Evolutionary conservation across 176 grass and related monocot genomes (phyloP), one percentile per base, ranked within the genome.

Genomic region (Oropetium thomaeum): DNA sequence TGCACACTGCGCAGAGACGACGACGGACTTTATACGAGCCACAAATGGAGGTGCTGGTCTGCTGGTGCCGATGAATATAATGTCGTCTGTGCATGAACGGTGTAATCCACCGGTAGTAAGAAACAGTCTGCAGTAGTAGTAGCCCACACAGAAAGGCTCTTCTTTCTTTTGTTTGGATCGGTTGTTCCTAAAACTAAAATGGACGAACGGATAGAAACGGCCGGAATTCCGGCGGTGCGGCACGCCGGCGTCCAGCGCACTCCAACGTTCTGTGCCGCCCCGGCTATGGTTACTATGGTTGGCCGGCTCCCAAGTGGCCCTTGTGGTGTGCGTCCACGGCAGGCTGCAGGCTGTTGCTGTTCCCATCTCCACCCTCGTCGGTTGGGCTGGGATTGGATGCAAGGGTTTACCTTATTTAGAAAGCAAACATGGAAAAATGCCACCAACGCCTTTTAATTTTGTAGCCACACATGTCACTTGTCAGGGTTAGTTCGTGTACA

Each of bases 31-130:
- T 1, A 15, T 31, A 16, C 17, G 13, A 17, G 28, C 58, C 58
- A 17, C 16, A 62, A n/a, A 10, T 62, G 60, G 32, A 62, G 60
- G 2, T 34, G 60, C 9, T 20, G 1, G 48, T 52, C 19, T 52
- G 48, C 48, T 52, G 48, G 48, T 52, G 48, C 22, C 17, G n/a
- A 10, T 12, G 52, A 16, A 15, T 28, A n/a, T n/a, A n/a, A n/a
- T n/a, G n/a, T n/a, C n/a, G 25, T 32, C 16, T 65, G 59, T 48
- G 79, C 58, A 20, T 10, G 31, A 72, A 71, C 42, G 67, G 78
- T 71, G 79, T 38, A 42, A 74, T 54, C 80, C 70, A 44, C 28
- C 11, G 20, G 19, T 44, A 12, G 16, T 0, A 8, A 5, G 44
- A 42, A 54, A 73, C 33, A 31, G 25, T 32, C 9, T 22, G 23